Percentiles rank a stretch among this genome's conserved stretches.
Evolutionary conservation across 208 protist genomes (phyloP).

Genomic region (Spironucleus salmonicida): DNA sequence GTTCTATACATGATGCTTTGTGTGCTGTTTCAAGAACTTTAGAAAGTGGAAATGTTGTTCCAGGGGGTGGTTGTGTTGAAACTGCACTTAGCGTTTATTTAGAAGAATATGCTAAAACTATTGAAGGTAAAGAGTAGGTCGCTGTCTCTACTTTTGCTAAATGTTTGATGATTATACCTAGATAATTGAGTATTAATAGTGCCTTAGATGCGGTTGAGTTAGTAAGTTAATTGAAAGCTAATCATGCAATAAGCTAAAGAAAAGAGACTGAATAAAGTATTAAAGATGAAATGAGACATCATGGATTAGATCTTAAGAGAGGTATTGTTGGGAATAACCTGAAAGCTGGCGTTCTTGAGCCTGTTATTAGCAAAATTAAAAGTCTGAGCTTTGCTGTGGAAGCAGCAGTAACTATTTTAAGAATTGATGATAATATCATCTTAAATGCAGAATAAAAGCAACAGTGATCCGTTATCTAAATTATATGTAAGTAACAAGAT

Average conservation of each 20-base stretch:
- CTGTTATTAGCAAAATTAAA: slow-evolving; percentile 92
- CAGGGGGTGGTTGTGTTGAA: slow-evolving; percentile 93
- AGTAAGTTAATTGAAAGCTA: slow-evolving; percentile 80
- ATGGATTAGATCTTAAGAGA: slow-evolving; percentile 77
- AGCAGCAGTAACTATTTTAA: slow-evolving; percentile 94
- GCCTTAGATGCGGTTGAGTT: slow-evolving; percentile 91
- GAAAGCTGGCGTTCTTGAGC: slow-evolving; percentile 89
- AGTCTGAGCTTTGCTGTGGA: slow-evolving; percentile 95
- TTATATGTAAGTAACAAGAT: too few relatives aligned
- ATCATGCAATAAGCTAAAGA: slow-evolving; percentile 72
- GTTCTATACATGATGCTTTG: slow-evolving; percentile 85
- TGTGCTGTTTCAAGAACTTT: slow-evolving; percentile 91
- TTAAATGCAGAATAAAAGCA: slow-evolving; percentile 47
- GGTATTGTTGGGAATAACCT: slow-evolving; percentile 84
- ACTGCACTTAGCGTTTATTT: slow-evolving; percentile 88
- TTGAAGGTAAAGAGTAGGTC: slow-evolving; percentile 86
- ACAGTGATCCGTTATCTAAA: too few relatives aligned
- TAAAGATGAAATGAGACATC: slow-evolving; percentile 51
- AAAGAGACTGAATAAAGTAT: slow-evolving; percentile 52
- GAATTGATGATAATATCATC: slow-evolving; percentile 97
- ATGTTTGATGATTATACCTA: slow-evolving; percentile 91
- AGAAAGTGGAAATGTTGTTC: slow-evolving; percentile 80
- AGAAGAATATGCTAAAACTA: slow-evolving; percentile 80
- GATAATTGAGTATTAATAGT: slow-evolving; percentile 88
- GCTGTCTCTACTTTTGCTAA: slow-evolving; percentile 92